A percentile compares a stretch with the other conserved stretches of the same genome.
phyloP scores from a whole-genome alignment of 2,329 filamentous ascomycete genomes.

The Aspergillus clavatus region DNA sequence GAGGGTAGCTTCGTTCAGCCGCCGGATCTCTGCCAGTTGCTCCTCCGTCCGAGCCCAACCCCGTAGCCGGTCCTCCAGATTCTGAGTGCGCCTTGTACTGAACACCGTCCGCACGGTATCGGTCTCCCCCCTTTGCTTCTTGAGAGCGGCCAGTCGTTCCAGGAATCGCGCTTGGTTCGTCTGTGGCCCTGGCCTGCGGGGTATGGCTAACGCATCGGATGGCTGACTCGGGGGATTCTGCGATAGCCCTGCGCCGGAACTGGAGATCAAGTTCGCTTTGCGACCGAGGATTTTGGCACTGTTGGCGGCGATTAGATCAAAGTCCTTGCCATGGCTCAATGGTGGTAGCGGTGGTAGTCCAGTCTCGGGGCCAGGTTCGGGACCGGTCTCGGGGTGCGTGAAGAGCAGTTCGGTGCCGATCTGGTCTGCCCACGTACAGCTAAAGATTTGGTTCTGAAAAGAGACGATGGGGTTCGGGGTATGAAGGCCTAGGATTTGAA shows the following conservation, averaged over 20 bases:
- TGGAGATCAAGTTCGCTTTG: constrained; percentile 56
- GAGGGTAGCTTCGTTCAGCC: constrained; percentile 32
- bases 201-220: constrained; percentile 9
- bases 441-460: constrained; percentile 73
- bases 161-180: constrained; percentile 54
- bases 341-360: constrained; percentile 49
- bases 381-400: constrained; percentile 38
- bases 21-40: constrained; percentile 33
- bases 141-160: constrained; percentile 61
- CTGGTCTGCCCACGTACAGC: constrained; percentile 74
- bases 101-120: constrained; percentile 62
- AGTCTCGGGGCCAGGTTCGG: constrained; percentile 17
- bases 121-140: constrained; percentile 58
- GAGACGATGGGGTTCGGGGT: constrained; percentile 70
- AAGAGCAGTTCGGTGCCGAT: constrained; percentile 82
- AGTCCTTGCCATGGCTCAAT: constrained; percentile 40
- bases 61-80: constrained; percentile 28
- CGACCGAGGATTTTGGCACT: constrained; percentile 65
- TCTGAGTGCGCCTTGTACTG: constrained; percentile 36
- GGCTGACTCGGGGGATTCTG: neutral
- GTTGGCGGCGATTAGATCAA: constrained; percentile 69
- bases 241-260: constrained; percentile 21
- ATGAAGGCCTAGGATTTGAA: constrained; percentile 83
- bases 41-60: constrained; percentile 38
- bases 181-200: constrained; percentile 24